Evolutionary conservation across 2,329 filamentous ascomycete species (phyloP).

Genomic region (Helotiales sp.): DNA sequence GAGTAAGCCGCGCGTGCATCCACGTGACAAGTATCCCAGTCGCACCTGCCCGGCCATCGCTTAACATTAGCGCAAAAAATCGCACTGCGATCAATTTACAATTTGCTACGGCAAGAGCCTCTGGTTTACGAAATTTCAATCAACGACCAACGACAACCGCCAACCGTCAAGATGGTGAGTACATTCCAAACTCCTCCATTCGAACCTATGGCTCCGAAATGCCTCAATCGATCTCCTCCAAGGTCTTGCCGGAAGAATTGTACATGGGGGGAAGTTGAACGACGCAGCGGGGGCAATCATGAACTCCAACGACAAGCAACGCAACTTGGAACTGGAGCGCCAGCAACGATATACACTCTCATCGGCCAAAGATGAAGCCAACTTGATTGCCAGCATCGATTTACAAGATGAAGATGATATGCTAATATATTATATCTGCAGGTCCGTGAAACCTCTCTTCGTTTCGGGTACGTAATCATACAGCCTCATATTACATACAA

Average conservation of each 20-base stretch:
- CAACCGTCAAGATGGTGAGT: constrained; percentile 29
- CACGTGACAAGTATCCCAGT: not conserved
- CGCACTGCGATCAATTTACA: not conserved
- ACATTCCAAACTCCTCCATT: not conserved
- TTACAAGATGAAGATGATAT: not conserved
- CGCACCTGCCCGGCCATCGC: too few species aligned
- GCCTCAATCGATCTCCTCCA: not conserved
- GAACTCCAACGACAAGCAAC: not conserved
- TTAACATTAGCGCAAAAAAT: not conserved
- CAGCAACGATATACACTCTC: not conserved
- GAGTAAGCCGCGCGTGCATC: too few species aligned
- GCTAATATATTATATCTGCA: constrained; percentile 44
- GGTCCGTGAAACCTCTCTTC: too few species aligned
- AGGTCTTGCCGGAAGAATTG: not conserved
- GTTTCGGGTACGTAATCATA: too few species aligned
- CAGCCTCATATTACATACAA: too few species aligned
- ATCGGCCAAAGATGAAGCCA: not conserved
- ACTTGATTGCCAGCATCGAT: too few species aligned
- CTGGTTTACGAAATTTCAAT: not conserved
- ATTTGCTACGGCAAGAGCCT: constrained; percentile 4
- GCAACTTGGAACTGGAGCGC: not conserved
- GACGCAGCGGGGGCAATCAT: not conserved
- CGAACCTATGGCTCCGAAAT: not conserved
- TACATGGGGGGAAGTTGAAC: not conserved
- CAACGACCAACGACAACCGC: constrained; percentile 7